Conservation (phyloP, 140 eudicot species). For the Flaveria floridana region DNA sequence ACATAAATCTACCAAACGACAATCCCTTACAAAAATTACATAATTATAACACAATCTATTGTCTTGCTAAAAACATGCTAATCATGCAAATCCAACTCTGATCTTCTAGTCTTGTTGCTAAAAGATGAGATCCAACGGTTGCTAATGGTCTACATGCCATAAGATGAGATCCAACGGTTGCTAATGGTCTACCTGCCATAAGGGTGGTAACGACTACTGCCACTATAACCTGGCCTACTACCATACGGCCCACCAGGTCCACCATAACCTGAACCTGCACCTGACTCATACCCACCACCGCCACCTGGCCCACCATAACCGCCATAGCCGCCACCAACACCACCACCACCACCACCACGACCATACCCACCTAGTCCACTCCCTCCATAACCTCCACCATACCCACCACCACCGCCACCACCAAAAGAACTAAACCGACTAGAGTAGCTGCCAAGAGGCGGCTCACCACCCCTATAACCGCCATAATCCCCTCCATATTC, state of each 20-base stretch:
- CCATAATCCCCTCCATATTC: conserved; percentile 53
- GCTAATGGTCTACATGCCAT: conserved; percentile 40
- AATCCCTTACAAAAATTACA: conserved; percentile 36
- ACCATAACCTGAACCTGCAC: conserved; percentile 80
- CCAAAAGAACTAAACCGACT: conserved; percentile 65
- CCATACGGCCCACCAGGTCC: conserved; percentile 83
- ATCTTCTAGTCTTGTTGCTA: conserved; percentile 64
- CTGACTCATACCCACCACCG: conserved; percentile 75
- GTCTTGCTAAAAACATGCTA: conserved; percentile 27
- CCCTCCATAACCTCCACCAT: conserved; percentile 64
- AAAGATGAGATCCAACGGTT: conserved; percentile 41
- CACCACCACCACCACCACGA: conserved; percentile 65
- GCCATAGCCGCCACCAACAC: conserved; percentile 56
- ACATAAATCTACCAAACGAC: conserved; percentile 30
- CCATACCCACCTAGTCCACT: conserved; percentile 74
- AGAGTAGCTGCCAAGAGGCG: conserved; percentile 64
- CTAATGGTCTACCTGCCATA: conserved; percentile 74
- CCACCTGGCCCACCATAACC: conserved; percentile 57
- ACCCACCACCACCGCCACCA: conserved; percentile 64
- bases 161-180: conserved; percentile 36
- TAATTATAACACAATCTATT: conserved; percentile 32
- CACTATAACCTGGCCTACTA: conserved; percentile 78
- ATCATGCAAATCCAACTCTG: conserved; percentile 38
- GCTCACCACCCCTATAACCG: conserved; percentile 70
- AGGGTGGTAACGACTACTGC: conserved; percentile 91